Base-by-base conservation (phyloP, 345 rosid genomes). In the Luvunga scandens region DNA sequence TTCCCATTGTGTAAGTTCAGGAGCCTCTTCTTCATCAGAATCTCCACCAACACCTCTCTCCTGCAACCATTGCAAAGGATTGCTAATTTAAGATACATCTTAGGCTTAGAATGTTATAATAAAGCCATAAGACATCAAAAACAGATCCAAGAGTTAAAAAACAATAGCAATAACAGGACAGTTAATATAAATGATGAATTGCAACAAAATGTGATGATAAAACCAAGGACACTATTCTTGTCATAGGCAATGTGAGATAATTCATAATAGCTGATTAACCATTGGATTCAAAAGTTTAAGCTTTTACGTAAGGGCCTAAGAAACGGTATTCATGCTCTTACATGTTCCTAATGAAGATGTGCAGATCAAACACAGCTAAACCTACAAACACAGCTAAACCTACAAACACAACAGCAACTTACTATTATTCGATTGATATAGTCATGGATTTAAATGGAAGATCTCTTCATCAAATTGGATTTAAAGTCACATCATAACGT, bases 1-100 rank as follows among this genome's bases (percentile, higher is more conserved):
- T 85, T 95, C 99, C 91, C 90, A 86, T 75, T 89, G 88, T 38
- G 94, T 81, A 62, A 95, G 86, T 84, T 95, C 98, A 4, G 98
- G 93, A 27, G 75, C 81, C 80, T 93, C 97, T 27, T 87, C 91
- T 42, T 87, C 87, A 6, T 85, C 86, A 33, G 16, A 82, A 28
- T n/a, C 68, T 34, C 34, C 77, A 25, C 38, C 83, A 6, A 33
- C 33, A 50, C 68, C 75, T 18, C 75, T 75, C 77, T 82, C 94
- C 69, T 73, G n/a, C 56, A 73, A 38, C 31, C 28, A 61, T 61
- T 61, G 34, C 57, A 61, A 7, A 28, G 9, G 68, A 4, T 48
- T 48, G 60, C 22, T 69, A 45, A 25, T 42, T 24, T 57, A 56
- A 56, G 48, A 59, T 5, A 57, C 14, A 33, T 60, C 55, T 72